Percentiles rank a stretch among this genome's conserved stretches.
These are phyloP conservation scores for Xerocomellus chrysenteron DNA, from an alignment of 768 basidiomycete genomes.

Conservation along the genomic window DNA sequence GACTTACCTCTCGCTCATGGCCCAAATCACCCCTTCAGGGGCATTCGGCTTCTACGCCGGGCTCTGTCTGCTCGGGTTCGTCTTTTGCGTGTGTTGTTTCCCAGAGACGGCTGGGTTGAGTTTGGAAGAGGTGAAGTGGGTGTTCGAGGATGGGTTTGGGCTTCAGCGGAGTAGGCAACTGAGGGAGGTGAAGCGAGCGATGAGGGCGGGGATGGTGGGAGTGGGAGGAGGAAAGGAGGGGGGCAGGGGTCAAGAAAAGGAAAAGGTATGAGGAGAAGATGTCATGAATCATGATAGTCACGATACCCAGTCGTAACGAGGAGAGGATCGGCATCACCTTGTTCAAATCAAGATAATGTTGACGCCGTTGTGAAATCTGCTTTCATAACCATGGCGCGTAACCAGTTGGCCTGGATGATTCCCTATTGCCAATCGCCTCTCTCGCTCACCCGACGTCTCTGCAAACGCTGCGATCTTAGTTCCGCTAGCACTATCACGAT, in stretches of 20 bases:
- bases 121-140: constrained; percentile 62
- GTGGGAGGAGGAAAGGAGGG: no score
- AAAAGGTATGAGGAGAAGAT: background rate
- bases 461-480: no score
- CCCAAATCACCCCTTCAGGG: constrained; percentile 67
- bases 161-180: constrained; percentile 53
- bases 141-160: constrained; percentile 66
- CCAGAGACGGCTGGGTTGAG: constrained; percentile 79
- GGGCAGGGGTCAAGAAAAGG: background rate
- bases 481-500: no score
- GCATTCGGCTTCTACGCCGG: constrained; percentile 79
- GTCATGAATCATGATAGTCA: background rate
- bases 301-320: no score
- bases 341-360: no score
- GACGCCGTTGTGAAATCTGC: no score
- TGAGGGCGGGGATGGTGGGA: background rate
- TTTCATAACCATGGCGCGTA: no score
- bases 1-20: constrained; percentile 81
- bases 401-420: no score
- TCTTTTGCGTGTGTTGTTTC: constrained; percentile 70
- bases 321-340: no score
- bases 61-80: constrained; percentile 64
- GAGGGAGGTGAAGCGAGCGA: constrained; percentile 29
- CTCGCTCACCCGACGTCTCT: no score
- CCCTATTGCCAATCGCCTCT: no score